A percentile compares a stretch with the other conserved stretches of the same genome.
phyloP scores from a whole-genome alignment of 2,329 filamentous ascomycete genomes.

The Trichoderma asperellum region DNA sequence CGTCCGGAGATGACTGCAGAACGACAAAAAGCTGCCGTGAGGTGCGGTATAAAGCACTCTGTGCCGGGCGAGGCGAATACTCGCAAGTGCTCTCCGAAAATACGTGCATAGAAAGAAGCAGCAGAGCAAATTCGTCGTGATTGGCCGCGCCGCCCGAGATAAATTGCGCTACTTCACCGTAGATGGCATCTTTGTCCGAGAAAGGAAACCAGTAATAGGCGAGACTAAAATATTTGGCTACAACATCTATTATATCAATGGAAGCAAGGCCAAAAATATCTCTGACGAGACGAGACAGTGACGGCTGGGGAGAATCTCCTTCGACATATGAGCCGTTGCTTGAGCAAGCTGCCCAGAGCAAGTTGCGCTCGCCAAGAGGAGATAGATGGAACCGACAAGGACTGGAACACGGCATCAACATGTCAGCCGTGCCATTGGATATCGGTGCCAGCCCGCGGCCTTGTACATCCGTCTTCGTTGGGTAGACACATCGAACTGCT shows the following conservation, averaged over 20 bases:
- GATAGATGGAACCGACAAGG: conserved; percentile 11
- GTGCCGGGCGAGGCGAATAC: not conserved
- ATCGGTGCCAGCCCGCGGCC: not conserved
- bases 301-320: not conserved
- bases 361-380: not conserved
- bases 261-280: conserved; percentile 2
- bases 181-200: not conserved
- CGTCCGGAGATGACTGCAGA: not conserved
- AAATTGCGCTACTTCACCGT: not conserved
- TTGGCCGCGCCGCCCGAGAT: not conserved
- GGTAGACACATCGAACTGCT: conserved; percentile 15
- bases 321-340: not conserved
- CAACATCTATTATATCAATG: not conserved
- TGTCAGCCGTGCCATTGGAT: not conserved
- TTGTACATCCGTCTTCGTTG: not conserved
- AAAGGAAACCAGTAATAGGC: conserved; percentile 5
- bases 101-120: conserved; percentile 15
- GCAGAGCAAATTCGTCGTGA: not conserved
- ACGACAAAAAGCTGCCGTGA: conserved; percentile 1
- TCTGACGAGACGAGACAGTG: not conserved
- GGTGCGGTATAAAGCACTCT: not conserved
- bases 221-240: conserved; percentile 1
- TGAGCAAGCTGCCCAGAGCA: conserved; percentile 18
- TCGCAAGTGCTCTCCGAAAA: conserved; percentile 1
- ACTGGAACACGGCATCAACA: not conserved